These are phyloP conservation scores for Euphorbia celastroides DNA, from an alignment of 441 rosid genomes.

Conservation along the genomic window DNA sequence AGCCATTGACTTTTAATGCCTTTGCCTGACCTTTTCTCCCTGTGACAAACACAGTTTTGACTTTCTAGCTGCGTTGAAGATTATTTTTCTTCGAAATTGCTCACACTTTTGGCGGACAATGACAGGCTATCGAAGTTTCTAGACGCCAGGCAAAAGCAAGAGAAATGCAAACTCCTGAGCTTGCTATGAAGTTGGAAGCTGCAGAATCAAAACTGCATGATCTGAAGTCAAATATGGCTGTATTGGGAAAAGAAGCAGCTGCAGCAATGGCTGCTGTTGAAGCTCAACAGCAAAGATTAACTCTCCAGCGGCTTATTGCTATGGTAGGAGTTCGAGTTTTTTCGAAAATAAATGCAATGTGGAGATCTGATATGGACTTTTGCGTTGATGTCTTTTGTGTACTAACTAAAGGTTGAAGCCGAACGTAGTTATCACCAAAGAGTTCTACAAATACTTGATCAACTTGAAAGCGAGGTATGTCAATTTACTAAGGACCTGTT, in stretches of 20 bases:
- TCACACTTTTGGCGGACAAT: conserved; percentile 29
- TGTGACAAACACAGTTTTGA: not conserved
- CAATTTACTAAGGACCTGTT: conserved; percentile 3
- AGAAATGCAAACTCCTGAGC: conserved; percentile 67
- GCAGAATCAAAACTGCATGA: conserved; percentile 74
- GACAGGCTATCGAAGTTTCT: conserved; percentile 85
- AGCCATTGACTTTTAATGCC: too few species aligned
- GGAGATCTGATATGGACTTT: not conserved
- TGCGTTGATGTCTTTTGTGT: conserved; percentile 11
- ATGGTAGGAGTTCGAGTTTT: conserved; percentile 37
- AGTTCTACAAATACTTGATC: conserved; percentile 77
- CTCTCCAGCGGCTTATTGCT: conserved; percentile 82
- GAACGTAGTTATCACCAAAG: conserved; percentile 73
- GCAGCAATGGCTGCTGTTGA: conserved; percentile 88
- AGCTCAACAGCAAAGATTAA: conserved; percentile 86
- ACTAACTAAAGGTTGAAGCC: conserved; percentile 62
- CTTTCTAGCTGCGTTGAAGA: not conserved
- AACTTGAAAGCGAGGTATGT: conserved; percentile 69
- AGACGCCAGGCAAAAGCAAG: conserved; percentile 72
- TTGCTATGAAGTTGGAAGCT: conserved; percentile 64
- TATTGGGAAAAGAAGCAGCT: conserved; percentile 75
- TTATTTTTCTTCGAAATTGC: conserved; percentile 15
- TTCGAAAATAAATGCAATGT: not conserved
- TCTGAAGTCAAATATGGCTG: conserved; percentile 62
- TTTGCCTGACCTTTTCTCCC: not conserved